Base-by-base conservation (phyloP, 352 stramenopile genomes). In the Thalassiosira hispida region DNA sequence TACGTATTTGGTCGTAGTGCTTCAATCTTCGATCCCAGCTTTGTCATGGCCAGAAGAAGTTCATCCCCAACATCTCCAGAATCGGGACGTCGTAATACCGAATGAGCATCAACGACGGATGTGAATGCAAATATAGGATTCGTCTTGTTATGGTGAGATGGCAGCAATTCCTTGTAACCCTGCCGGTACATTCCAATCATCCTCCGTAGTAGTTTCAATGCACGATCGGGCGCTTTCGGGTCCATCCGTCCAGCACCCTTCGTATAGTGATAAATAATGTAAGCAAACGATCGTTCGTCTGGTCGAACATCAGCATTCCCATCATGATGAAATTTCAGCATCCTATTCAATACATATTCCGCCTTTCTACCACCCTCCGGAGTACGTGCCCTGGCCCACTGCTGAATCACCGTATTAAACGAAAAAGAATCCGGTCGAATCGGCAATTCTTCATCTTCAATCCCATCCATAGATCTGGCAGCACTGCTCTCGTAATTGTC, bases 341-440 rank as follows among this genome's bases (percentile, higher is more conserved):
- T 70, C 38, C 74, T 61, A 23, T 91, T 75, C 22, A 92, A 63
- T 16, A 92, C 55, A 9, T 31, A 22, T 71, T 91, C 87, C 18
- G 85, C 83, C 35, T 82, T 33, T 59, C 31, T 33, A 14, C 87
- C 87, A 31, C 76, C 72, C 25, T 87, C 85, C n/a, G 64, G 77
- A 18, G 56, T 62, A 16, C 72, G 57, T 22, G 64, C 72, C 40
- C 77, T 66, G n/a, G 81, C 61, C 71, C 86, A 92, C 22, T 87
- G 83, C 56, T 88, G 81, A 71, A 92, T 91, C 0, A 89, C 72
- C 27, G 68, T 81, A 66, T 92, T 89, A 59, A 92, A 91, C 1
- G 84, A 87, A 70, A 90, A 92, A 8, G 73, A 77, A 70, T 92
- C 84, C 4, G 83, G 84, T 22, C 72, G 52, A n/a, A 88, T 73